Percentiles rank a stretch among this genome's conserved stretches.
Conservation (phyloP, 768 basidiomycete genomes). For the Boletus rubropictus region DNA sequence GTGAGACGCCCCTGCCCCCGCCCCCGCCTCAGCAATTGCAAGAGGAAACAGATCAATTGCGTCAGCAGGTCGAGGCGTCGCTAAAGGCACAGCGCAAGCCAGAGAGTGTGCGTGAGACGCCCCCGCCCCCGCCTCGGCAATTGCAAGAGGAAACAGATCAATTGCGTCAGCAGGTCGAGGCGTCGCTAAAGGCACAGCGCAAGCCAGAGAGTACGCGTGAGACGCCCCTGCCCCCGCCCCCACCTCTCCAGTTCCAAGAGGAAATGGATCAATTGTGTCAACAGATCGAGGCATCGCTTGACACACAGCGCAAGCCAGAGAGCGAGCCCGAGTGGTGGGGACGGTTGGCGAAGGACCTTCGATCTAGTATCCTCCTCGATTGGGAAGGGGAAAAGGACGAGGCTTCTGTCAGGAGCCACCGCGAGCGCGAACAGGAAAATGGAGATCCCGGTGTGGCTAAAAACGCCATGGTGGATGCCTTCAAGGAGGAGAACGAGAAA, state of each 20-base stretch:
- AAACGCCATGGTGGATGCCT: too few species aligned
- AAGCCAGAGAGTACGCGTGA: too few species aligned
- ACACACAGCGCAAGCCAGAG: constrained; percentile 14
- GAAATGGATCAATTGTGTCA: constrained; percentile 9
- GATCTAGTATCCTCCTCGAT: constrained; percentile 4
- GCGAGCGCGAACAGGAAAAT: constrained; percentile 9
- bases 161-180: too few species aligned
- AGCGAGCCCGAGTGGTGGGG: constrained; percentile 20
- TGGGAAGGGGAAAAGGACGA: constrained; percentile 16
- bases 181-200: too few species aligned
- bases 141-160: too few species aligned
- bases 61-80: constrained; percentile 12
- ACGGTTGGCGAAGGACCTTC: constrained; percentile 17
- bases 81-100: constrained; percentile 11
- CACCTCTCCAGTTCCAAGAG: constrained; percentile 3
- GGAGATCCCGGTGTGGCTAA: too few species aligned
- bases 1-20: not conserved
- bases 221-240: too few species aligned
- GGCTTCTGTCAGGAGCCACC: constrained; percentile 9
- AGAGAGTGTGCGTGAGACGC: constrained; percentile 13
- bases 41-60: constrained; percentile 11
- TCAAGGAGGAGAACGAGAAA: too few species aligned
- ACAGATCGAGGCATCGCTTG: constrained; percentile 12
- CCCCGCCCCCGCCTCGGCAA: too few species aligned
- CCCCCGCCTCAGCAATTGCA: not conserved